Conservation (phyloP, 2,329 filamentous ascomycete genomes). For the Neonectria faginata region DNA sequence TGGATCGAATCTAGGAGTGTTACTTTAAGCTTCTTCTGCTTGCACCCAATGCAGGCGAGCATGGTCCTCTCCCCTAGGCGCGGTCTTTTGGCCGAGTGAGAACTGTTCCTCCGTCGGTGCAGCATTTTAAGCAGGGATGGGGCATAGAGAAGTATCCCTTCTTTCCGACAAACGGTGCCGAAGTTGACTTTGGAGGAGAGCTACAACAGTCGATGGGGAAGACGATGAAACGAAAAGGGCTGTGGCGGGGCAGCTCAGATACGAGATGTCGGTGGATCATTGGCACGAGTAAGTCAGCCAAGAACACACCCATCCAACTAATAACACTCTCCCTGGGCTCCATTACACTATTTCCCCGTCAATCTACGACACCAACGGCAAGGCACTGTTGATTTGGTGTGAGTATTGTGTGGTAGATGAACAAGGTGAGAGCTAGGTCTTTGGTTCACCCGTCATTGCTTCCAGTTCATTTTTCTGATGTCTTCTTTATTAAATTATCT, state of each 20-base stretch:
- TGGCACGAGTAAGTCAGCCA: neutral
- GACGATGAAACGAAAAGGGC: neutral
- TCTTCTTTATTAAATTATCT: too few relatives aligned
- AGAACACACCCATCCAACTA: neutral
- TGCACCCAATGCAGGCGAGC: conserved; percentile 33
- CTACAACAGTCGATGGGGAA: neutral
- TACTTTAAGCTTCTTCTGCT: conserved; percentile 37
- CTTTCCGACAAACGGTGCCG: too few relatives aligned
- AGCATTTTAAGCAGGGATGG: conserved; percentile 3
- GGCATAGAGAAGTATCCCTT: neutral
- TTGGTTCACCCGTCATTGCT: too few relatives aligned
- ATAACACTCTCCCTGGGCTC: too few relatives aligned
- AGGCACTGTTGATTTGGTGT: too few relatives aligned
- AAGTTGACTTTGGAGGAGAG: neutral
- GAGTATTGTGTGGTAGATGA: too few relatives aligned
- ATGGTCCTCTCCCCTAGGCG: conserved; percentile 32
- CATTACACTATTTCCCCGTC: too few relatives aligned
- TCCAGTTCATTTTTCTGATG: too few relatives aligned
- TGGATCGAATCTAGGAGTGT: neutral
- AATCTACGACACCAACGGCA: too few relatives aligned
- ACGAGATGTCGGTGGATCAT: too few relatives aligned
- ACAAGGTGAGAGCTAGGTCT: too few relatives aligned
- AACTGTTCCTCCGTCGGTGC: conserved; percentile 17
- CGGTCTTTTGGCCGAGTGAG: conserved; percentile 25
- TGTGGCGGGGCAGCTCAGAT: neutral